Conservation (phyloP, 306 rosid species). For the Trifolium repens region DNA sequence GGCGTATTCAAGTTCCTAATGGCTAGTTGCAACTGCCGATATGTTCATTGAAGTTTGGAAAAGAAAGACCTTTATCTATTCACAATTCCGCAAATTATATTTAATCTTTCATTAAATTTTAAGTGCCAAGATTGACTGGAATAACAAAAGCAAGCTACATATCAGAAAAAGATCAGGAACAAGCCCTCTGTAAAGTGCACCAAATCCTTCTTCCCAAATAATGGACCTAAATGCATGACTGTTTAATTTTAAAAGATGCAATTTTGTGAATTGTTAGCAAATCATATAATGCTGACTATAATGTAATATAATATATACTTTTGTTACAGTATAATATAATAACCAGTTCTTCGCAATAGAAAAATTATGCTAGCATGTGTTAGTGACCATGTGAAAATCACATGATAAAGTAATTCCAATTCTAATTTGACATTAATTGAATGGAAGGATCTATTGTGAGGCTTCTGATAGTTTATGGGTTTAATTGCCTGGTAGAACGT, state of each 20-base stretch:
- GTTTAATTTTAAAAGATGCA: slow-evolving; percentile 39
- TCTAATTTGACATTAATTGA: neutral
- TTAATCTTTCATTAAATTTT: slow-evolving; percentile 3
- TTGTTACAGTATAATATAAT: neutral
- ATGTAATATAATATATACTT: too few species aligned
- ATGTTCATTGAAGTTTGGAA: slow-evolving; percentile 22
- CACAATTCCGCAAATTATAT: slow-evolving; percentile 7
- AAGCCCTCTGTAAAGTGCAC: slow-evolving; percentile 81
- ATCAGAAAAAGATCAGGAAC: slow-evolving; percentile 89
- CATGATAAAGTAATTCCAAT: slow-evolving; percentile 14
- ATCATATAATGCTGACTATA: slow-evolving; percentile 26
- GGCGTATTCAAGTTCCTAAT: neutral
- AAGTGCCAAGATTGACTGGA: slow-evolving; percentile 19
- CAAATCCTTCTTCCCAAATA: slow-evolving; percentile 74
- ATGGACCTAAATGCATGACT: slow-evolving; percentile 91
- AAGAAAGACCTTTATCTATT: slow-evolving; percentile 17
- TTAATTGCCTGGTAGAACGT: neutral
- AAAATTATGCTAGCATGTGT: neutral
- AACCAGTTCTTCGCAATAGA: slow-evolving; percentile 13
- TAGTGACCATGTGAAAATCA: slow-evolving; percentile 19
- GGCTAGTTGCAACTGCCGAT: neutral
- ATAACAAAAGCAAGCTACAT: slow-evolving; percentile 47
- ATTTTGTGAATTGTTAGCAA: slow-evolving; percentile 32
- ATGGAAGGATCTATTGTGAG: slow-evolving; percentile 12
- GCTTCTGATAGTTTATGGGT: slow-evolving; percentile 24